These are phyloP conservation scores for Plasmodium adleri DNA, from an alignment of 169 alveolate genomes.

Conservation along the genomic window DNA sequence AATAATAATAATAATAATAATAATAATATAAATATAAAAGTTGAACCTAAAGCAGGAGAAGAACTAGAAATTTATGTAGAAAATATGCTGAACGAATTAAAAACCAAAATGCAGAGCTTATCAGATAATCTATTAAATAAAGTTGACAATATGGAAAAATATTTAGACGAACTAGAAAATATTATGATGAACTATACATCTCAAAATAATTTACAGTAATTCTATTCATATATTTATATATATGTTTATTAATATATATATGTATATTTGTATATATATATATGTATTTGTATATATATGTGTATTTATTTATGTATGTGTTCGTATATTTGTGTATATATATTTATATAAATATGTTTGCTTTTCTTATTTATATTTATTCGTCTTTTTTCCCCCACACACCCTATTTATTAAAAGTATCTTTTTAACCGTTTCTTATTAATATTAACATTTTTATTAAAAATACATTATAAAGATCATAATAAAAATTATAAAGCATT, in stretches of 20 bases:
- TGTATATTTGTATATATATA: not conserved
- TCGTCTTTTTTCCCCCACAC: not conserved
- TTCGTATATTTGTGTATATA: not conserved
- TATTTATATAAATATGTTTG: not conserved
- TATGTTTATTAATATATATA: not conserved
- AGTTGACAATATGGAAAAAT: slow-evolving; percentile 64
- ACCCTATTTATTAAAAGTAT: too few relatives aligned
- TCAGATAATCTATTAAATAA: slow-evolving; percentile 49
- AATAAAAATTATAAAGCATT: too few relatives aligned
- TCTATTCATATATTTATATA: not conserved
- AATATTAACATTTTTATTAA: too few relatives aligned
- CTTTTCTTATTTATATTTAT: not conserved
- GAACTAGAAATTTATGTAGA: slow-evolving; percentile 59
- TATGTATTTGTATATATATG: not conserved
- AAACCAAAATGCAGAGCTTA: slow-evolving; percentile 60
- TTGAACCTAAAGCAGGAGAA: slow-evolving; percentile 25
- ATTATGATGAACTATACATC: slow-evolving; percentile 26
- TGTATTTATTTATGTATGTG: not conserved
- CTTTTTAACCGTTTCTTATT: too few relatives aligned
- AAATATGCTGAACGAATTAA: slow-evolving; percentile 65
- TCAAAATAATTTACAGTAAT: not conserved
- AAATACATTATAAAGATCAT: too few relatives aligned
- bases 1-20: not conserved
- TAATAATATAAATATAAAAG: not conserved
- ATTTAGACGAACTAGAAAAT: slow-evolving; percentile 38